Evolutionary conservation across 2,329 filamentous ascomycete species (phyloP).

Genomic region (Sporothrix schenckii): DNA sequence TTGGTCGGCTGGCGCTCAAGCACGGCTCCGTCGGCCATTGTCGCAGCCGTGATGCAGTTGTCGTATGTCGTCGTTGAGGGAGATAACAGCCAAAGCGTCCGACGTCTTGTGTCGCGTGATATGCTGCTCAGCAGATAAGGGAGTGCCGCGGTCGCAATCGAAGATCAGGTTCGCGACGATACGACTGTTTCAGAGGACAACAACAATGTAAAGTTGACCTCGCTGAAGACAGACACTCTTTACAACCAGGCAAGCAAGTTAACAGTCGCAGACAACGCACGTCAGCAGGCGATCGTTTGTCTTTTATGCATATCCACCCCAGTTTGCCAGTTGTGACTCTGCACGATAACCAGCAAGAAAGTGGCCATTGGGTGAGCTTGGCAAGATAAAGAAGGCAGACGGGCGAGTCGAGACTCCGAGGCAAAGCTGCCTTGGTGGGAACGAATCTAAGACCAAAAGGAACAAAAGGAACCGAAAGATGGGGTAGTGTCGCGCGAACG

Average conservation of each 20-base stretch:
- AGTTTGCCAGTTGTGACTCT: background rate
- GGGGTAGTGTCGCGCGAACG: conserved; percentile 14
- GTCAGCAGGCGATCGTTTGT: background rate
- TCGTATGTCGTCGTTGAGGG: background rate
- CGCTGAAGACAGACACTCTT: background rate
- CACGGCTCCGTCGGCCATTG: conserved; percentile 37
- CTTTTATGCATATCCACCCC: conserved; percentile 22
- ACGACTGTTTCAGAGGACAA: background rate
- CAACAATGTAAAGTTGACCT: background rate
- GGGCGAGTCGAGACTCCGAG: background rate
- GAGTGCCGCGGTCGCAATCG: background rate
- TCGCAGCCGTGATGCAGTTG: too few species aligned
- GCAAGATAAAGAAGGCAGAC: conserved; percentile 17
- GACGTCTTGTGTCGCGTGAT: background rate
- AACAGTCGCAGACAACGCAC: background rate
- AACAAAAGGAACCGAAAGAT: background rate
- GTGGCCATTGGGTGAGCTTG: conserved; percentile 19
- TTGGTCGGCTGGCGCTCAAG: conserved; percentile 39
- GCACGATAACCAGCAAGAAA: conserved; percentile 9
- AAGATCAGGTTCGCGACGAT: background rate
- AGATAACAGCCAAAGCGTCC: background rate
- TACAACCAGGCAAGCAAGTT: background rate
- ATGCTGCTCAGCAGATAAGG: background rate
- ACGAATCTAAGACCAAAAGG: too few species aligned
- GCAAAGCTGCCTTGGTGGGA: background rate